Conservation (phyloP, 331 rosid genomes). For the Acacia concinna region DNA sequence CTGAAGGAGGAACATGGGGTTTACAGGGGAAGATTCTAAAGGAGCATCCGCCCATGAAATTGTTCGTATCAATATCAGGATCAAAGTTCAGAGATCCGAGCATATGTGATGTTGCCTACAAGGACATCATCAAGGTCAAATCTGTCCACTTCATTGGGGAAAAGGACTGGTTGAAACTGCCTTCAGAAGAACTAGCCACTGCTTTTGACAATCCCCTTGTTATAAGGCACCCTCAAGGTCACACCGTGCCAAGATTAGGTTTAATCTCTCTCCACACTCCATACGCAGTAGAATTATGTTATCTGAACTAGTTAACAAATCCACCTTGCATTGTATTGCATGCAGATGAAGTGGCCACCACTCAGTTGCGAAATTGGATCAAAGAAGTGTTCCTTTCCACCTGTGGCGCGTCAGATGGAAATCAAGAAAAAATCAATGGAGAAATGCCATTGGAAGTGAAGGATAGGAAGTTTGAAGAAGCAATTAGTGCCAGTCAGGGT, state of each 20-base stretch:
- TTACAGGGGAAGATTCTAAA: constrained; percentile 74
- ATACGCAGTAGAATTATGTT: background rate
- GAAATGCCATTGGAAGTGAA: constrained; percentile 29
- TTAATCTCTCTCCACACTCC: background rate
- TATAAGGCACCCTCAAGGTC: constrained; percentile 88
- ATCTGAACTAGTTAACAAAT: background rate
- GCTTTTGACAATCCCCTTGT: constrained; percentile 65
- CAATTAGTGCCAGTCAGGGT: constrained; percentile 24
- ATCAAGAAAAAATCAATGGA: constrained; percentile 26
- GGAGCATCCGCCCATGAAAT: constrained; percentile 73
- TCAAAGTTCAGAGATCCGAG: constrained; percentile 72
- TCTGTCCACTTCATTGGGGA: constrained; percentile 84
- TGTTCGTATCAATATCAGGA: constrained; percentile 70
- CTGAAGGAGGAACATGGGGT: constrained; percentile 19
- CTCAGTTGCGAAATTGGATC: constrained; percentile 49
- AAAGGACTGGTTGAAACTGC: constrained; percentile 81
- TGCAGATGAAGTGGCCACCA: constrained; percentile 62
- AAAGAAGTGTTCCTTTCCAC: constrained; percentile 19
- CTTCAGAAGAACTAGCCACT: constrained; percentile 72
- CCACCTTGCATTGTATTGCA: constrained; percentile 10
- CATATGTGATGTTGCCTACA: constrained; percentile 73
- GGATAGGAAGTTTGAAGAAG: constrained; percentile 28
- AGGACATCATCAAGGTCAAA: constrained; percentile 60
- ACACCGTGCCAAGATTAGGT: constrained; percentile 90
- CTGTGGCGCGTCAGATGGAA: constrained; percentile 8